Conservation (phyloP, 352 stramenopile genomes). For the Phytopythium aichiense region DNA sequence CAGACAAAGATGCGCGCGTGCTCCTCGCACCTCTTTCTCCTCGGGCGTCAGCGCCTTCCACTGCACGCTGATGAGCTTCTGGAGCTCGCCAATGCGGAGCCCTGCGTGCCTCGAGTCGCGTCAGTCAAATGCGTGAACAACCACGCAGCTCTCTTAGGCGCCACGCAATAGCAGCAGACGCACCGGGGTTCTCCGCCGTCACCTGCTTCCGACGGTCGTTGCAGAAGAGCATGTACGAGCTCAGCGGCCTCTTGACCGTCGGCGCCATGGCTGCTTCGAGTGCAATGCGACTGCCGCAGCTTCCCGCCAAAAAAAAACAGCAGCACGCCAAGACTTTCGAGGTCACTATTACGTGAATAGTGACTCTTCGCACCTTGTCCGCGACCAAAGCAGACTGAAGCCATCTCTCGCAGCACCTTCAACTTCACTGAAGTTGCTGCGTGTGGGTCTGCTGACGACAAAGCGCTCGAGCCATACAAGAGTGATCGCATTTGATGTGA, state of each 20-base stretch:
- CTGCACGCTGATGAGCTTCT: conserved; percentile 87
- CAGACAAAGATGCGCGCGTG: background rate
- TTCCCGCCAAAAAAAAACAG: conserved; percentile 2
- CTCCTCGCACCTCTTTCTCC: conserved; percentile 62
- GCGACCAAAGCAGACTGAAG: no score
- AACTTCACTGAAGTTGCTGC: no score
- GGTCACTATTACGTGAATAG: no score
- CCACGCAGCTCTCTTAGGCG: background rate
- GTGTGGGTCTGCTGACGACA: no score
- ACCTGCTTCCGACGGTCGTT: conserved; percentile 72
- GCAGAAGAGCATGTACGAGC: conserved; percentile 84
- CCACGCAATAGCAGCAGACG: background rate
- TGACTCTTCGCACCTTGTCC: no score
- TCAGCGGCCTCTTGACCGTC: conserved; percentile 81
- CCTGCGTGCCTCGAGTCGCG: conserved; percentile 14
- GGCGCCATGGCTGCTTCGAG: conserved; percentile 28
- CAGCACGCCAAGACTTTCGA: no score
- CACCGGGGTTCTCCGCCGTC: conserved; percentile 52
- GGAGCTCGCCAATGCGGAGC: conserved; percentile 66
- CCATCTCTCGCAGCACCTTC: no score
- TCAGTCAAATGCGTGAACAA: background rate
- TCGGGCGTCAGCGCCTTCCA: conserved; percentile 86
- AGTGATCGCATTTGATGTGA: no score
- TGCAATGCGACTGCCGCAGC: no score
- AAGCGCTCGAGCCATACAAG: no score